Percentiles rank a stretch among this genome's conserved stretches.
phyloP scores from a whole-genome alignment of 2,329 filamentous ascomycete genomes.

The Microcera coccophila region DNA sequence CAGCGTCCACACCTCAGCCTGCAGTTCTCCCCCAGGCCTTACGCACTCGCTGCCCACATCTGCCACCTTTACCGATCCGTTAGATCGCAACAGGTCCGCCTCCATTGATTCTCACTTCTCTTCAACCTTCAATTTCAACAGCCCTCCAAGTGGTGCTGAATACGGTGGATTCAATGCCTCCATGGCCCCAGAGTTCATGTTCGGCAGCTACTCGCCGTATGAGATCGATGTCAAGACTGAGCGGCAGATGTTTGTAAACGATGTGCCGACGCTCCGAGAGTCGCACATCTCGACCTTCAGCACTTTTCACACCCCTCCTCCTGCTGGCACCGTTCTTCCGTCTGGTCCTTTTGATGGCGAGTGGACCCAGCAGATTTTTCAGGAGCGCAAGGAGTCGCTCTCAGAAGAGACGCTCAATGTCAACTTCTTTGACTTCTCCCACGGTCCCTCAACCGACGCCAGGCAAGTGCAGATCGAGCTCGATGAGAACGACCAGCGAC shows the following conservation, averaged over 20 bases:
- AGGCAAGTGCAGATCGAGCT: constrained; percentile 74
- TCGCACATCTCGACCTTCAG: constrained; percentile 90
- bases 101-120: constrained; percentile 80
- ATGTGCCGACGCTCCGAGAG: constrained; percentile 78
- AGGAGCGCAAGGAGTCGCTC: constrained; percentile 58
- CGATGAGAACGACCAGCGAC: constrained; percentile 78
- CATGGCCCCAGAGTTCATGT: constrained; percentile 60
- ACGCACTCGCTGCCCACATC: constrained; percentile 80
- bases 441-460: constrained; percentile 59
- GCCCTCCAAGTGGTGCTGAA: constrained; percentile 49
- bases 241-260: constrained; percentile 87
- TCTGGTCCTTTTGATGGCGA: constrained; percentile 61
- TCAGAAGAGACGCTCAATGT: constrained; percentile 64
- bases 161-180: constrained; percentile 60
- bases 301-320: constrained; percentile 78
- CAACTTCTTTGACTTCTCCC: constrained; percentile 79
- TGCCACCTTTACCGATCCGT: constrained; percentile 71
- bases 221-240: constrained; percentile 97
- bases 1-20: constrained; percentile 50
- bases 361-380: constrained; percentile 44
- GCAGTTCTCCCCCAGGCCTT: constrained; percentile 68
- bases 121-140: constrained; percentile 69
- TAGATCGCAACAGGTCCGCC: constrained; percentile 67
- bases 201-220: constrained; percentile 67
- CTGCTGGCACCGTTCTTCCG: constrained; percentile 62